Conservation (phyloP, 495 filamentous ascomycete genomes). For the Lophium mytilinum region DNA sequence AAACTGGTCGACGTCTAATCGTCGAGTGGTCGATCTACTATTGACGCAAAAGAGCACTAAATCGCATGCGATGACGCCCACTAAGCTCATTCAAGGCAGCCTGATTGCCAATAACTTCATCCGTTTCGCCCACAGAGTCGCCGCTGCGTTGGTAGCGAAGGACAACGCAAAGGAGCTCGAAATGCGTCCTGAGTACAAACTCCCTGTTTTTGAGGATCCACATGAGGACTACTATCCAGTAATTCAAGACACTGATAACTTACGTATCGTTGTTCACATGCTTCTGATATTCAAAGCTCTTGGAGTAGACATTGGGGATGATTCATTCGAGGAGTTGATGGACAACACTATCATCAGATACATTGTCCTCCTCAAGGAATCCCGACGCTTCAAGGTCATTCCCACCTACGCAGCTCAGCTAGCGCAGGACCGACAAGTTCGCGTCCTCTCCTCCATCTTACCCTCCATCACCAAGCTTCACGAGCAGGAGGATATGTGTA, state of each 20-base stretch:
- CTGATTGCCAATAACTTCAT: constrained; percentile 52
- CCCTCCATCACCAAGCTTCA: constrained; percentile 43
- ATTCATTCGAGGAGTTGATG: constrained; percentile 37
- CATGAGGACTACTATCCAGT: constrained; percentile 12
- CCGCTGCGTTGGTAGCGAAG: constrained; percentile 40
- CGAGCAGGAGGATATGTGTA: constrained; percentile 43
- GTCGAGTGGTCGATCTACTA: constrained; percentile 44
- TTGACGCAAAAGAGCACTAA: constrained; percentile 40
- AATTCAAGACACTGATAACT: constrained; percentile 43
- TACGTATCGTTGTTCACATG: constrained; percentile 58
- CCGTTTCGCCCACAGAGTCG: constrained; percentile 50
- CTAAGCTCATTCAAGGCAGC: constrained; percentile 59
- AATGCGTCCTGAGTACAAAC: constrained; percentile 5
- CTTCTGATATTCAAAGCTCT: constrained; percentile 41
- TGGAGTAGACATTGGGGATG: constrained; percentile 29
- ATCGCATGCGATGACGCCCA: constrained; percentile 44
- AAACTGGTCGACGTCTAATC: constrained; percentile 41
- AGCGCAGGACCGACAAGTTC: constrained; percentile 39
- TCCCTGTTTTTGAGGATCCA: constrained; percentile 5
- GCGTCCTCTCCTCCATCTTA: constrained; percentile 49
- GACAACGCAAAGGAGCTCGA: constrained; percentile 42
- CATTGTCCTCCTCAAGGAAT: constrained; percentile 63
- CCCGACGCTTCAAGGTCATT: constrained; percentile 62
- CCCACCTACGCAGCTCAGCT: constrained; percentile 82
- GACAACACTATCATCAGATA: constrained; percentile 74